A percentile compares a stretch with the other conserved stretches of the same genome.
phyloP scores from a whole-genome alignment of 345 rosid species.

The Citrus glauca region DNA sequence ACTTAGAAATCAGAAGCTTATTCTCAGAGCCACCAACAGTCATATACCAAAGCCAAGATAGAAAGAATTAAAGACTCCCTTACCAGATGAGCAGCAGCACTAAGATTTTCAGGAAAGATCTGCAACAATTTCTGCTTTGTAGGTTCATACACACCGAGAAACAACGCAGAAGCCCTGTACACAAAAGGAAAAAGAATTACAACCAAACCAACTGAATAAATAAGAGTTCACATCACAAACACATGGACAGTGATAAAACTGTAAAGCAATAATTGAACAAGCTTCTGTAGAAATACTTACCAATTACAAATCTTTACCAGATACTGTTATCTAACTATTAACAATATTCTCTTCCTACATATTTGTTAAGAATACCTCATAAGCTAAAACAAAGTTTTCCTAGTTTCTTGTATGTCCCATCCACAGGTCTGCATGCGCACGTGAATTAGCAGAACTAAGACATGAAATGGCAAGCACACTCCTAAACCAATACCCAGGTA shows the following conservation, averaged over 20 bases:
- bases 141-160: constrained; percentile 95
- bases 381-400: not conserved
- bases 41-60: not conserved
- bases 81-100: constrained; percentile 89
- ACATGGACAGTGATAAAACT: not conserved
- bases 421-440: not conserved
- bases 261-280: not conserved
- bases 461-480: not conserved
- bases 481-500: not conserved
- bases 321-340: not conserved
- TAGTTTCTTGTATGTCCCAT: not conserved
- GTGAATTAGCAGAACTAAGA: not conserved
- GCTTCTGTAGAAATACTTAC: not conserved
- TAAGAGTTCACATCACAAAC: not conserved
- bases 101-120: constrained; percentile 76
- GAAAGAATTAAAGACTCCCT: constrained; percentile 23
- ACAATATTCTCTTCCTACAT: not conserved
- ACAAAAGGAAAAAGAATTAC: constrained; percentile 9
- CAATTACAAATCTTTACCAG: not conserved
- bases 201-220: not conserved
- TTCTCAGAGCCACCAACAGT: not conserved
- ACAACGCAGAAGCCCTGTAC: constrained; percentile 87
- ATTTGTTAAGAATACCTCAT: not conserved
- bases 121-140: constrained; percentile 78
- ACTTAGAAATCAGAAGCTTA: constrained; percentile 1